Evolutionary conservation across 2,329 filamentous ascomycete species (phyloP).

Genomic region (Curvularia lunata): DNA sequence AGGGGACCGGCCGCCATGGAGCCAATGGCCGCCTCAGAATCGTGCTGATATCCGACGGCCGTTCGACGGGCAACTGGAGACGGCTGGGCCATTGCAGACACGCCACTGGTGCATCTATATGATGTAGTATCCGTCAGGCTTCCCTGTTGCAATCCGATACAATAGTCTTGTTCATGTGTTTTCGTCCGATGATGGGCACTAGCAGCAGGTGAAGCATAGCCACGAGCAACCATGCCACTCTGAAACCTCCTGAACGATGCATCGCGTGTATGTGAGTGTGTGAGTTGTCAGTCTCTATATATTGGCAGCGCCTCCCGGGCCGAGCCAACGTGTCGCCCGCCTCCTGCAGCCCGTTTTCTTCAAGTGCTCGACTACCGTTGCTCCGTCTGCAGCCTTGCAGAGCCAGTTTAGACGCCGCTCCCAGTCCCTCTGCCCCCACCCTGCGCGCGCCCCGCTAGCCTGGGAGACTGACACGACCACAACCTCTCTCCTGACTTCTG

Average conservation of each 20-base stretch:
- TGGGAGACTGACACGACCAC: slow-evolving; percentile 26
- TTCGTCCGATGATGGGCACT: slow-evolving; percentile 20
- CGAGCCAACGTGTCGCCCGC: background rate
- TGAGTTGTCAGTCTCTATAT: slow-evolving; percentile 7
- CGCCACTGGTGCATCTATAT: background rate
- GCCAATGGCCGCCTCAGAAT: background rate
- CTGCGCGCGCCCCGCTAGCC: slow-evolving; percentile 36
- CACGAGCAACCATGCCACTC: slow-evolving; percentile 19
- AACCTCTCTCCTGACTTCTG: slow-evolving; percentile 29
- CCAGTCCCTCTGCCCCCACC: slow-evolving; percentile 22
- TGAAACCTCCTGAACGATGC: slow-evolving; percentile 32
- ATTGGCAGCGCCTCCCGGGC: slow-evolving; percentile 2
- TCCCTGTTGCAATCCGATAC: slow-evolving; percentile 8
- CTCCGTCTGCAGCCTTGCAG: slow-evolving; percentile 23
- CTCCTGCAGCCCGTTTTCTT: slow-evolving; percentile 1
- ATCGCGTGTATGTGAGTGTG: slow-evolving; percentile 14
- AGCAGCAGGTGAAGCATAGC: slow-evolving; percentile 33
- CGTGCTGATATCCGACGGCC: background rate
- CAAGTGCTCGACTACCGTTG: background rate
- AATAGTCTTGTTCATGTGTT: slow-evolving; percentile 5
- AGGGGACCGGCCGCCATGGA: background rate
- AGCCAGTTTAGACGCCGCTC: slow-evolving; percentile 28
- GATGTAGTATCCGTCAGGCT: background rate
- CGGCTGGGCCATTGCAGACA: background rate
- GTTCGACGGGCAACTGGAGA: background rate